phyloP scores from a whole-genome alignment of 1,284 basidiomycete species.

The Ceratobasidium sp. region DNA sequence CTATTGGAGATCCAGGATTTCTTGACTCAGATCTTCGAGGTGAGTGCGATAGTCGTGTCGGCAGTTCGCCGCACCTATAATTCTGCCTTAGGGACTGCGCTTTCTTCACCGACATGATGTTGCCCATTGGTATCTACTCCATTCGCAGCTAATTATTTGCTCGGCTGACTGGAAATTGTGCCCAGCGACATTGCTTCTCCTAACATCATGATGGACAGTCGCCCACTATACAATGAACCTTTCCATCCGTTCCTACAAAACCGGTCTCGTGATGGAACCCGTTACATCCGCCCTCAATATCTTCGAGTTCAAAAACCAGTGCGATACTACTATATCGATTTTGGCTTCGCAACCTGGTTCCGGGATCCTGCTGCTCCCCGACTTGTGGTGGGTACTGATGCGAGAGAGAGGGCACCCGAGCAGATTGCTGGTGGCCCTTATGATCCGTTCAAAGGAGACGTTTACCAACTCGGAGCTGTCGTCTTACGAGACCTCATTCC shows the following conservation, averaged over 20 bases:
- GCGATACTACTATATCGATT: constrained; percentile 40
- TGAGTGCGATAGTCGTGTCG: too few relatives aligned
- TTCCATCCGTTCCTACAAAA: constrained; percentile 18
- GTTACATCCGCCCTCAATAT: neutral
- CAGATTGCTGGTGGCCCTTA: constrained; percentile 9
- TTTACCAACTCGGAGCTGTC: constrained; percentile 33
- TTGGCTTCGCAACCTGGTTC: constrained; percentile 33
- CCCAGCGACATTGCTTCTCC: constrained; percentile 32
- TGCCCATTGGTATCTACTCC: constrained; percentile 20
- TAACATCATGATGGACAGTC: constrained; percentile 33
- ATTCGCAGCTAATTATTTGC: neutral
- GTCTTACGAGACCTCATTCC: constrained; percentile 18
- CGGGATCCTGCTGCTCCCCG: neutral
- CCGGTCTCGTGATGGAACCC: neutral
- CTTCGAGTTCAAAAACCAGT: neutral
- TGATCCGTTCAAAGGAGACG: constrained; percentile 33
- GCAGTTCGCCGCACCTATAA: neutral
- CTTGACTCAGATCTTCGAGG: constrained; percentile 18
- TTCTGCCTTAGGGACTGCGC: constrained; percentile 14
- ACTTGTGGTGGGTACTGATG: neutral
- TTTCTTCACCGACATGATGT: constrained; percentile 15
- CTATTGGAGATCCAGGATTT: neutral
- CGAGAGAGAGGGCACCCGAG: constrained; percentile 27
- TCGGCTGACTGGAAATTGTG: neutral
- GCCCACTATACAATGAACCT: constrained; percentile 13